Conservation (phyloP, 345 rosid genomes). For the Arabis hirsuta region DNA sequence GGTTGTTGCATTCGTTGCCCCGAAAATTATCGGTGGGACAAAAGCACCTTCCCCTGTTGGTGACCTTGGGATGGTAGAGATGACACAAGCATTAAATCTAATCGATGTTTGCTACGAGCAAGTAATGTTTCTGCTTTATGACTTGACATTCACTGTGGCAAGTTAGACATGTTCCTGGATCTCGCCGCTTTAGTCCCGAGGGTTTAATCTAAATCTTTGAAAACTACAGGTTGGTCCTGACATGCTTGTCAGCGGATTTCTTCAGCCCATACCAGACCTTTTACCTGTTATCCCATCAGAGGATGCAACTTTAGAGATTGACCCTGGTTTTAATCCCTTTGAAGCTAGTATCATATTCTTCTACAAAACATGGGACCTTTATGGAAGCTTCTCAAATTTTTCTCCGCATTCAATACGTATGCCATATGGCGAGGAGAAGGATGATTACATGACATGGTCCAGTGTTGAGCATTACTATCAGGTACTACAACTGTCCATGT, state of each 20-base stretch:
- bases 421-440: conserved; percentile 49
- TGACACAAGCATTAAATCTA: conserved; percentile 92
- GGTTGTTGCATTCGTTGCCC: conserved; percentile 95
- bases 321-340: conserved; percentile 72
- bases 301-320: conserved; percentile 82
- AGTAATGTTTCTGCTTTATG: conserved; percentile 46
- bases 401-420: conserved; percentile 87
- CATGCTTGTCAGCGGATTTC: conserved; percentile 90
- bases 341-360: conserved; percentile 82
- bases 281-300: conserved; percentile 78
- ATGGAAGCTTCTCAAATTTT: conserved; percentile 90
- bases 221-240: conserved; percentile 82
- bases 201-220: conserved; percentile 32
- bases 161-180: background rate
- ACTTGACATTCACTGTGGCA: background rate
- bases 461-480: conserved; percentile 90
- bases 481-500: conserved; percentile 51
- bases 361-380: conserved; percentile 95
- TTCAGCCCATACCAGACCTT: conserved; percentile 89
- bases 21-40: conserved; percentile 92
- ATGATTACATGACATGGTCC: conserved; percentile 68
- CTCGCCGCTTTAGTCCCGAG: background rate
- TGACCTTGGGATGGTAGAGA: conserved; percentile 99
- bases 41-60: conserved; percentile 92
- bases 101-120: conserved; percentile 84